These are phyloP conservation scores for Corchorus olitorius DNA, from an alignment of 345 rosid species.

Conservation along the genomic window DNA sequence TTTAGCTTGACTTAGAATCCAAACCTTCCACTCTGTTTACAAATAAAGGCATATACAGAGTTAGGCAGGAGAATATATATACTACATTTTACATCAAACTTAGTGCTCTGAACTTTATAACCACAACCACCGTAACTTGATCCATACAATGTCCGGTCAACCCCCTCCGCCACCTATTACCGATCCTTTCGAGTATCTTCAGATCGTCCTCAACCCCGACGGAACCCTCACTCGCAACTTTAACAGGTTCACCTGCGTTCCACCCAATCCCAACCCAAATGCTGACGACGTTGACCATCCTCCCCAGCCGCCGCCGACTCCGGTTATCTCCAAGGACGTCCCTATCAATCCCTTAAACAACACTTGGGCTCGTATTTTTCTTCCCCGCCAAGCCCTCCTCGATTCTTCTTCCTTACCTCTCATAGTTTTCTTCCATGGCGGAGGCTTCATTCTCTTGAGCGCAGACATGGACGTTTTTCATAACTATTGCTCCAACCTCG, in stretches of 20 bases:
- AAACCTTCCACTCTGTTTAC: not conserved
- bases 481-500: constrained; percentile 19
- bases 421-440: constrained; percentile 27
- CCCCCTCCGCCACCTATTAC: not conserved
- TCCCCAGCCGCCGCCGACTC: not conserved
- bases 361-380: constrained; percentile 39
- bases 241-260: not conserved
- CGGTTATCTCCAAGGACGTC: constrained; percentile 39
- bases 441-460: constrained; percentile 25
- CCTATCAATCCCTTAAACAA: constrained; percentile 29
- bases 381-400: constrained; percentile 27
- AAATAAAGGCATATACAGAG: not conserved
- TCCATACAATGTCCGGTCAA: not conserved
- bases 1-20: not conserved
- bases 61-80: too few relatives aligned
- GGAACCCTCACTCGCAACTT: constrained; percentile 42
- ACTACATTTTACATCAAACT: not conserved
- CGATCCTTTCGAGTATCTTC: constrained; percentile 34
- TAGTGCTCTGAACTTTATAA: too few relatives aligned
- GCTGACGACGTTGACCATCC: not conserved
- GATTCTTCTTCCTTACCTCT: constrained; percentile 17
- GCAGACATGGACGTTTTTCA: not conserved
- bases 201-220: constrained; percentile 35
- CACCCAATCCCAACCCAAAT: constrained; percentile 16
- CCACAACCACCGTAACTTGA: not conserved